Evolutionary conservation across 176 grass and related monocot genomes (phyloP).

Genomic region (Tillandsia fasciculata): DNA sequence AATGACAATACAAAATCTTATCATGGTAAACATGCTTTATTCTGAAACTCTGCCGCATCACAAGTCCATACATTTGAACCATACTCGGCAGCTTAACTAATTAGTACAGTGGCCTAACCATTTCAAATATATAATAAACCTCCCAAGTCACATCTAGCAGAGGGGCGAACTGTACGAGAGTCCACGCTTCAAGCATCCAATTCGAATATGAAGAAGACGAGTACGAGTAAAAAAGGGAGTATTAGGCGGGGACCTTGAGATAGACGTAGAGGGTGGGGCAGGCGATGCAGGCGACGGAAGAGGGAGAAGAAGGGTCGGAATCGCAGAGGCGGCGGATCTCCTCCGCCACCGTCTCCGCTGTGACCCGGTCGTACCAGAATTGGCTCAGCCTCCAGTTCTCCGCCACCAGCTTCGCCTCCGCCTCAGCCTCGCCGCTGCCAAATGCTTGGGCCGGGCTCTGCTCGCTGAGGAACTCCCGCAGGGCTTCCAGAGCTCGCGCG

Average conservation of each 20-base stretch:
- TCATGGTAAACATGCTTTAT: too few relatives aligned
- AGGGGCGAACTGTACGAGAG: too few relatives aligned
- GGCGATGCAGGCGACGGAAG: slow-evolving; percentile 59
- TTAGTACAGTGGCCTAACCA: neutral
- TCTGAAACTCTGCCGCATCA: too few relatives aligned
- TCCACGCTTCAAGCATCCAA: too few relatives aligned
- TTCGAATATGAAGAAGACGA: neutral
- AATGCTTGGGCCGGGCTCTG: neutral
- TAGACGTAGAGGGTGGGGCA: slow-evolving; percentile 86
- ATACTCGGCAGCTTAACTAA: neutral
- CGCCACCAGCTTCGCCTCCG: slow-evolving; percentile 49
- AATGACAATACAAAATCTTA: too few relatives aligned
- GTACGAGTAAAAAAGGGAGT: neutral
- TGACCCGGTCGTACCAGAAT: slow-evolving; percentile 81
- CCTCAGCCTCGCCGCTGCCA: slow-evolving; percentile 6
- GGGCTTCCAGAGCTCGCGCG: slow-evolving; percentile 34
- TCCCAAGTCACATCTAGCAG: too few relatives aligned
- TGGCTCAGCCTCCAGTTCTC: slow-evolving; percentile 95
- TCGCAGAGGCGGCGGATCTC: slow-evolving; percentile 37
- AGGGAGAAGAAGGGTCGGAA: slow-evolving; percentile 1
- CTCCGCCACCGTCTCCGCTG: slow-evolving; percentile 37
- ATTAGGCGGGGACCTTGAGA: slow-evolving; percentile 31
- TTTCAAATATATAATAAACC: too few relatives aligned
- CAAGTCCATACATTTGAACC: neutral
- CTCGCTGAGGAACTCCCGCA: slow-evolving; percentile 58